Base-by-base conservation (phyloP, 2,329 filamentous ascomycete genomes). In the Neofusicoccum kwambonambiense region DNA sequence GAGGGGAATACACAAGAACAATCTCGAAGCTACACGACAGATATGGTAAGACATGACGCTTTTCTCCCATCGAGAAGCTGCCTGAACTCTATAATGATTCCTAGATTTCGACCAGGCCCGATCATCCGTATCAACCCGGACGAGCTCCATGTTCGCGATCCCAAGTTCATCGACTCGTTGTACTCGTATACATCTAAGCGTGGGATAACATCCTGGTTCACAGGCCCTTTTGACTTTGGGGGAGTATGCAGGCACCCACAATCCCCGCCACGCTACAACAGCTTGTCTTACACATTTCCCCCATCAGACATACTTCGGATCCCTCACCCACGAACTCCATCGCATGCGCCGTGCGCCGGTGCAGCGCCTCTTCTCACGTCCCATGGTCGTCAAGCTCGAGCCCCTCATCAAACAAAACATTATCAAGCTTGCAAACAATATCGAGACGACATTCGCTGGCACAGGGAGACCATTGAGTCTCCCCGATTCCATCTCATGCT, bases 141-240 rank as follows among this genome's bases (percentile, higher is more conserved):
- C 64, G 79, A 81, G 68, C 64, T 81, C 35, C 79, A 81, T 62
- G 77, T 80, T 67, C 70, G 75, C 47, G 78, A 81, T 67, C 71
- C 76, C 27, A 69, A 70, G 57, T 80, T 75, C 71, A 77, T 73
- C 52, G 74, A 77, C 7, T 68, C 73, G 6, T 65, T 78, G 15
- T 77, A 77, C 52, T 63, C 54, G 4, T 19, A 22, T 15, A n/a
- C n/a, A 47, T 34, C 58, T 31, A 66, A 66, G 11, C 64, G 69
- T 13, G 67, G 68, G 41, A 68, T 67, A 12, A 5, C 58, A 11
- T 0, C 17, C 35, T 62, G 58, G 58, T 42, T 50, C 27, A 60
- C 42, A 7, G 42, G 27, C 3, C 56, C 56, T 12, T 60, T 60
- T 45, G 56, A 49, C 27, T 31, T 31, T 31, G 27, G 6, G 27